These are phyloP conservation scores for Glomus cerebriforme DNA, from an alignment of 192 early-diverging fungal genomes.

Conservation along the genomic window DNA sequence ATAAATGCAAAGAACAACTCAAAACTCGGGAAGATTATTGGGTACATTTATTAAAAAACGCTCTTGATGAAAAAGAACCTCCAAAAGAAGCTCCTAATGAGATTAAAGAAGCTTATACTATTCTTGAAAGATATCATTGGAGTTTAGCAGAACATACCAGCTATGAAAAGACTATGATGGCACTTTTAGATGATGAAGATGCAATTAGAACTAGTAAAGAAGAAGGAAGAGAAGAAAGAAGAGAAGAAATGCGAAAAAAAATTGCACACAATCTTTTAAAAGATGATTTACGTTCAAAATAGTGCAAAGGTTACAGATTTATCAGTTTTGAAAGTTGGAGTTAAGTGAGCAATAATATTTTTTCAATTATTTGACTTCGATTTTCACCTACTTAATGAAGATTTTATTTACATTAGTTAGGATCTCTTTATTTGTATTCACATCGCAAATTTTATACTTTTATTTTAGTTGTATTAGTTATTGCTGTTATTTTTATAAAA, in stretches of 20 bases:
- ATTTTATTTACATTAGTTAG: too few relatives aligned
- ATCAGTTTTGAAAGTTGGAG: not conserved
- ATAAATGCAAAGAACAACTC: not conserved
- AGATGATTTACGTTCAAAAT: not conserved
- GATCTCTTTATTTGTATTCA: too few relatives aligned
- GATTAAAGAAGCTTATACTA: not conserved
- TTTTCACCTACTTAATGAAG: too few relatives aligned
- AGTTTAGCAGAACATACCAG: not conserved
- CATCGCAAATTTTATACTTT: too few relatives aligned
- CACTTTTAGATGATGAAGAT: not conserved
- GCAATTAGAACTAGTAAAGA: not conserved
- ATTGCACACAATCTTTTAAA: not conserved
- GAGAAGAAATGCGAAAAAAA: not conserved
- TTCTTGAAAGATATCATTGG: not conserved
- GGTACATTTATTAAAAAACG: slow-evolving; percentile 9
- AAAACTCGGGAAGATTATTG: slow-evolving; percentile 6
- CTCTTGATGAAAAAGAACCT: not conserved
- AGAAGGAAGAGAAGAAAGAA: not conserved
- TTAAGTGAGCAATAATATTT: too few relatives aligned
- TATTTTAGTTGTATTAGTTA: too few relatives aligned
- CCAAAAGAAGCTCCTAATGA: not conserved
- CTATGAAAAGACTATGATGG: slow-evolving; percentile 6
- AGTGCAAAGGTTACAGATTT: not conserved
- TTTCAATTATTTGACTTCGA: too few relatives aligned
- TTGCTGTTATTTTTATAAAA: too few relatives aligned